A percentile compares a stretch with the other conserved stretches of the same genome.
These are phyloP conservation scores for Plenodomus biglobosus DNA, from an alignment of 2,329 filamentous ascomycete genomes.

Conservation along the genomic window DNA sequence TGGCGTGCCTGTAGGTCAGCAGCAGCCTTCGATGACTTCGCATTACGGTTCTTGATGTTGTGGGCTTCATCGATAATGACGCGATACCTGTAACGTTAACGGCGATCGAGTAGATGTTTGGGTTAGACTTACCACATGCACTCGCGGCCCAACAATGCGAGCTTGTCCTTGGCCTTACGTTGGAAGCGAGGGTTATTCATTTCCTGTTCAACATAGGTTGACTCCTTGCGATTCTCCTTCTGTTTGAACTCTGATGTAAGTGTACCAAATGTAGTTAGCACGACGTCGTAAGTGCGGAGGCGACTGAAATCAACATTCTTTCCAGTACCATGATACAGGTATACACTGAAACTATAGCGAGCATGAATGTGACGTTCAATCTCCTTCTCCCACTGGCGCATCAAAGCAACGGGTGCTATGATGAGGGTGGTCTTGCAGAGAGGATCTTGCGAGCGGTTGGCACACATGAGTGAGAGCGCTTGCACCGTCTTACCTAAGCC, in stretches of 20 bases:
- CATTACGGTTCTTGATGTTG: conserved; percentile 73
- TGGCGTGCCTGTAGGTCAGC: conserved; percentile 61
- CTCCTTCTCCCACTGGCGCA: conserved; percentile 84
- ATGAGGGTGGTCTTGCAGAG: conserved; percentile 75
- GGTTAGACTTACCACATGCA: conserved; percentile 52
- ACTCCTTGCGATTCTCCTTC: conserved; percentile 54
- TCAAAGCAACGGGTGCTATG: conserved; percentile 74
- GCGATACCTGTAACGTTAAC: conserved; percentile 33
- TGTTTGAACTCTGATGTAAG: conserved; percentile 68
- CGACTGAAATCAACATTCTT: conserved; percentile 60
- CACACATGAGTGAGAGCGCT: conserved; percentile 73
- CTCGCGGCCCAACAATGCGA: conserved; percentile 59
- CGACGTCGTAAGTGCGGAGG: conserved; percentile 69
- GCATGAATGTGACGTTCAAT: conserved; percentile 69
- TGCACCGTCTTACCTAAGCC: conserved; percentile 80
- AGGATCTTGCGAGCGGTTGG: conserved; percentile 62
- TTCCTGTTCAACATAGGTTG: conserved; percentile 46
- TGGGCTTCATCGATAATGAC: conserved; percentile 80
- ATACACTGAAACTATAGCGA: conserved; percentile 62
- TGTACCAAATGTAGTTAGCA: conserved; percentile 78
- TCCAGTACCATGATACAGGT: conserved; percentile 65
- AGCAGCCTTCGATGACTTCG: conserved; percentile 63
- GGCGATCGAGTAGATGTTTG: no score
- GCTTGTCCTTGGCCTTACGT: conserved; percentile 24
- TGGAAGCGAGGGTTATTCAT: conserved; percentile 36